Base-by-base conservation (phyloP, 805 yeast genomes). In the Tetrapisispora arboricola region DNA sequence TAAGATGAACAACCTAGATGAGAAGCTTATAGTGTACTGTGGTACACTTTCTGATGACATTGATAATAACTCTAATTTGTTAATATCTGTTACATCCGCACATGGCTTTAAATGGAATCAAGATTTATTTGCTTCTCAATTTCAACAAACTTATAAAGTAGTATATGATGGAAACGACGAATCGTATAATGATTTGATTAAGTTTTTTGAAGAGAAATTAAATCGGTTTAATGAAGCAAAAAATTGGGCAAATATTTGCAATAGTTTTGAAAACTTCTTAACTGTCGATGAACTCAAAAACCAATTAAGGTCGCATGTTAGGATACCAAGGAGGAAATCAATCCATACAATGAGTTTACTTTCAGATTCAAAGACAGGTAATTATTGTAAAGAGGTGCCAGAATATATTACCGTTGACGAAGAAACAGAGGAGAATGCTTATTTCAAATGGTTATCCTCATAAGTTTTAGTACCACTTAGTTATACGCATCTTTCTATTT, bases 71-170 rank as follows among this genome's bases (percentile, higher is more conserved):
- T n/a, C 34, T 12, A 26, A 46, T 29, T 56, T 41, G 31, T 45
- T 54, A 11, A 33, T 57, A 11, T 43, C 55, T 2, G 43, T 51
- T 9, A 47, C 60, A 19, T 82, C 80, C 50, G 72, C 80, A 25
- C 88, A 82, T 53, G 92, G 92, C 3, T 82, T 81, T 50, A 60
- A 73, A 2, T 82, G 85, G 75, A 81, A 82, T 55, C 88, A 81
- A 53, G 88, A 81, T 50, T 60, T 80, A 35, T 82, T 80, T 67
- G 88, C 86, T 2, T 67, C 79, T 1, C 78, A 79, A 22, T 78
- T 76, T 55, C 84, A 79, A 51, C 88, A 81, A 43, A 63, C 59
- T 34, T 58, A 68, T 36, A 70, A 69, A 15, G 59, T 64, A 0
- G 49, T 65, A 4, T 65, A 58, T 42, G 67, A 58, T 42, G 62